Evolutionary conservation across 768 basidiomycete species (phyloP).

Genomic region (Agrocybe chaxingu): DNA sequence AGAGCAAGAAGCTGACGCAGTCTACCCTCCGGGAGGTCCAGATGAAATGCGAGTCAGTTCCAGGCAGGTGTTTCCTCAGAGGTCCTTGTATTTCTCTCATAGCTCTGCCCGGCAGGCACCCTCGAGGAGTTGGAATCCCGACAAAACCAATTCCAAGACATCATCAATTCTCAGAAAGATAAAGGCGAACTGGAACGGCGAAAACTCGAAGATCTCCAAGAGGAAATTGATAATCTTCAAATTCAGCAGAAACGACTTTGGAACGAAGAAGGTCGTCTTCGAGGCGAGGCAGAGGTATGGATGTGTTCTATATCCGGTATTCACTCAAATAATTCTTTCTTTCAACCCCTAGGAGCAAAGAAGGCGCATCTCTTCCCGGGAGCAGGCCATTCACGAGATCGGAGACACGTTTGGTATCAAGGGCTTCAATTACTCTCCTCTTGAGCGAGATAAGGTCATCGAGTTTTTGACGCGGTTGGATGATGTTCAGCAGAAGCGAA

Average conservation of each 20-base stretch:
- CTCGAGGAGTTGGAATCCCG: constrained; percentile 68
- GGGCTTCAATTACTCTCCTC: constrained; percentile 67
- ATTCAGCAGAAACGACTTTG: constrained; percentile 54
- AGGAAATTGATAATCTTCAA: constrained; percentile 48
- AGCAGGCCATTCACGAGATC: constrained; percentile 69
- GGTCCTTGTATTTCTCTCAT: constrained; percentile 3
- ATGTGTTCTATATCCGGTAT: not conserved
- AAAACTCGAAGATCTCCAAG: constrained; percentile 61
- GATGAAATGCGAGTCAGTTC: constrained; percentile 63
- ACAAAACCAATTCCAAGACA: constrained; percentile 55
- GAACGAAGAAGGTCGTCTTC: constrained; percentile 62
- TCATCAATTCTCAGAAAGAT: constrained; percentile 49
- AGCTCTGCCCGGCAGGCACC: constrained; percentile 43
- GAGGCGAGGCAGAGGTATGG: constrained; percentile 69
- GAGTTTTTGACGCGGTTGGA: constrained; percentile 70
- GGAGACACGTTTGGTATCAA: constrained; percentile 66
- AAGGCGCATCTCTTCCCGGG: constrained; percentile 64
- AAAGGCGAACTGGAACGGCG: constrained; percentile 43
- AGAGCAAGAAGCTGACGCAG: constrained; percentile 59
- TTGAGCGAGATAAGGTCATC: constrained; percentile 67
- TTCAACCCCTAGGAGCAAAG: constrained; percentile 59
- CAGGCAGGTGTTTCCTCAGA: constrained; percentile 39
- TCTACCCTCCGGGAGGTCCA: constrained; percentile 60
- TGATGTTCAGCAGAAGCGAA: constrained; percentile 61
- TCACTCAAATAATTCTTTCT: not conserved